Evolutionary conservation across 2,329 filamentous ascomycete species (phyloP), one percentile per base, ranked within the genome.

Genomic region (Helminthosporium solani): DNA sequence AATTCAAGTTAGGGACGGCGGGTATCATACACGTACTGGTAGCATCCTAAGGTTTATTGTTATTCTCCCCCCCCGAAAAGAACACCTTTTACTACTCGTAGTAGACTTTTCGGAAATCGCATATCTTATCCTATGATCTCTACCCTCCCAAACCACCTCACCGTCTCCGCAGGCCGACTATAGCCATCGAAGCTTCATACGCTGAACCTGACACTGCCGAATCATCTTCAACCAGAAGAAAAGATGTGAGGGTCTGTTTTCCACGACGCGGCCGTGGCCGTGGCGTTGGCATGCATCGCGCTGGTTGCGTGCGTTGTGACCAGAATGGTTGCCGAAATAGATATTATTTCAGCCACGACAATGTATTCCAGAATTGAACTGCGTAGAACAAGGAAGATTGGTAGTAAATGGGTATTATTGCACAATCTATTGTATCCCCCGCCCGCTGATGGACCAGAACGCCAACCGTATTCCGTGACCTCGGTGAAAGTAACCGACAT

Each of bases 221-320:
- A 43, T 75, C 70, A 18, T 70, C 50, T 44, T 70, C 67, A 20
- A 67, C 70, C 14, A 70, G 31, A 16, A 74, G 53, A 46, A 73
- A 73, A 2, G 58, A 51, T 3, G 49, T 64, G 2, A 68, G 66
- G 7, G 71, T 66, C n/a, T 63, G n/a, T n/a, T n/a, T n/a, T n/a
- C n/a, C n/a, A n/a, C 46, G 30, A 53, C 58, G 68, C 68, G 74
- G 2, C 62, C 18, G 67, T 61, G 20, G 61, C 60, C 0, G 57
- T 64, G 3, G 58, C 40, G 2, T 50, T 54, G 2, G 60, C 55
- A 0, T 49, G 47, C 34, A 70, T 65, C 2, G 65, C 60, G 1
- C 50, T 55, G 7, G 60, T 46, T 7, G 56, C 58, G 12, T 68
- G 66, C 4, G 60, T 57, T 11, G 52, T 39, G 46, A 41, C 7